Base-by-base conservation (phyloP, 768 basidiomycete species). In the Russula olivacea region DNA sequence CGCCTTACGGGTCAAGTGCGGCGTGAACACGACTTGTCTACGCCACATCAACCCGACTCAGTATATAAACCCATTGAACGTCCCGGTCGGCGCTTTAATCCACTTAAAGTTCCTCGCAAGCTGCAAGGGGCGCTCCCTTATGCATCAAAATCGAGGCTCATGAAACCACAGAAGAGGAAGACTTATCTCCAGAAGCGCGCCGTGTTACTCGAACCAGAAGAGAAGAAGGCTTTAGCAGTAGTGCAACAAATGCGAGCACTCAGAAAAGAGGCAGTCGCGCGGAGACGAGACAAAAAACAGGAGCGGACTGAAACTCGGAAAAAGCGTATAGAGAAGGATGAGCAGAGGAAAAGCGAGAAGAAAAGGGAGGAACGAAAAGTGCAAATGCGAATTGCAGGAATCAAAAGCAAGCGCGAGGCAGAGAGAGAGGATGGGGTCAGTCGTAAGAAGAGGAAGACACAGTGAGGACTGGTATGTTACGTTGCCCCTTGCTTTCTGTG, bases 181-280 rank as follows among this genome's bases (percentile, higher is more conserved):
- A 93, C 94, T n/a, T 97, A 98, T 74, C 75, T 98, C 71, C 92
- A 94, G 74, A 92, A 91, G 74, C 87, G 97, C 14, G 94, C 96
- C 1, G 94, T 98, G 28, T 87, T 99, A 50, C 82, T 98, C 81
- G 91, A 96, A 71, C 91, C 92, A 1, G 93, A 96, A 72, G 97
- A 98, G 79, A 93, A 89, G 80, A 89, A 85, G 72, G 95, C 97
- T 0, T 77, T 98, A 21, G 88, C 91, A 43, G 76, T 98, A 43
- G 72, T 99, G 72, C 96, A 98, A 73, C 95, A 98, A 78, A 93
- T 98, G 66, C 84, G 89, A 53, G 91, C 94, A 7, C 74, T 99
- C 69, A 78, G 92, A 62, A 98, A 94, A 75, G 94, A 95, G 70
- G 91, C 96, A 75, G 80, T 92, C 2, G 77, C 73, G 48, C 78